Evolutionary conservation across 257 asterid genomes (phyloP), one percentile per base, ranked within the genome.

Genomic region (Nicotiana otophora): DNA sequence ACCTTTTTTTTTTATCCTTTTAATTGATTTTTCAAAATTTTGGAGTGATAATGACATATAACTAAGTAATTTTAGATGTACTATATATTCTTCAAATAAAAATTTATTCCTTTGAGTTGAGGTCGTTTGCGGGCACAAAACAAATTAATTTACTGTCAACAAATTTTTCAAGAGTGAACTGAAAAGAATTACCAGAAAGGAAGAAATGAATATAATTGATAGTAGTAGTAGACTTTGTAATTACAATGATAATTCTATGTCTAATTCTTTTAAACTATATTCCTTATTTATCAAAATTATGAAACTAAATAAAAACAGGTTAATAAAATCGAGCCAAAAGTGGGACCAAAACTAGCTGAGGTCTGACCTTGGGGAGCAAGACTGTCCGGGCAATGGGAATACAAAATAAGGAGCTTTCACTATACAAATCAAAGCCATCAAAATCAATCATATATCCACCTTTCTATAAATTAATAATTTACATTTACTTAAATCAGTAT

Each of bases 351-450:
- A 7, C 12, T 58, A n/a, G 26, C 4, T 0, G 0, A 58, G 64
- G 28, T 58, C 64, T 17, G 3, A 58, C 9, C 28, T 19, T 6
- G 11, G 58, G 78, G 7, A 5, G 60, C 78, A 70, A 70, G 60
- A 42, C 4, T 20, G 78, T 46, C 61, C 48, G 34, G 7, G 51
- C 19, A 72, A 72, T 72, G 61, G 61, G 15, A 72, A 72, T 72
- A 46, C 60, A 72, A 70, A 28, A 23, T 20, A 39, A 10, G 31
- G 83, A 75, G 81, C 83, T 81, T 84, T 81, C 83, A 63, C 67
- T 57, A 39, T 66, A 28, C 57, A 19, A n/a, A 84, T 84, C 72
- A 81, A 31, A 72, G 33, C 57, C 10, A 42, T 72, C 78, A 75
- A 42, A 60, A 19, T 53, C 77, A 64, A 76, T 75, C 6, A 14